These are phyloP conservation scores for Neonectria magnoliae DNA, from an alignment of 2,329 filamentous ascomycete genomes.

Conservation along the genomic window DNA sequence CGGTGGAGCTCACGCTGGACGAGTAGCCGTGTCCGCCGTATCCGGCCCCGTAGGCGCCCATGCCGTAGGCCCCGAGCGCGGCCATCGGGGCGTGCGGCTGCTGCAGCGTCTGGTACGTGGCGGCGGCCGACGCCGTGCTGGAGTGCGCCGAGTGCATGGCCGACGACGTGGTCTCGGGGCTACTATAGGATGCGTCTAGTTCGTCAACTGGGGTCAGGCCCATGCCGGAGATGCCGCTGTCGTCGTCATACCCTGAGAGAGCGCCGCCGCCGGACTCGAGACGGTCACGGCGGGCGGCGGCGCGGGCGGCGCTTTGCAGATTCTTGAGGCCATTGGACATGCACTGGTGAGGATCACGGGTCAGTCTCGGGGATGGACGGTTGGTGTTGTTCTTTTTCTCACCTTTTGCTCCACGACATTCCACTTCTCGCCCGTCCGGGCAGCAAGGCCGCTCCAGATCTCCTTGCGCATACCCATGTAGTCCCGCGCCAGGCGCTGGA, in stretches of 20 bases:
- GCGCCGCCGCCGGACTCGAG: conserved; percentile 55
- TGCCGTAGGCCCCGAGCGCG: conserved; percentile 37
- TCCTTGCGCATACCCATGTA: conserved; percentile 84
- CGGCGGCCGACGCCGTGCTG: conserved; percentile 47
- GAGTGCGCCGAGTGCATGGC: conserved; percentile 51
- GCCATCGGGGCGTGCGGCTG: conserved; percentile 35
- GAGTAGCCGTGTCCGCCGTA: conserved; percentile 58
- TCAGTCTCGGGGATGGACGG: conserved; percentile 7
- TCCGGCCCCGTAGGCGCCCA: conserved; percentile 34
- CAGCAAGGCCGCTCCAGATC: conserved; percentile 81
- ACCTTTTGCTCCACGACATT: conserved; percentile 73
- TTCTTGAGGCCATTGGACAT: conserved; percentile 88
- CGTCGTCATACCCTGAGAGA: conserved; percentile 68
- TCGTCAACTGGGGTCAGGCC: conserved; percentile 69
- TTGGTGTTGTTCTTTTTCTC: conserved; percentile 29
- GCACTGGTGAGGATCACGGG: conserved; percentile 62
- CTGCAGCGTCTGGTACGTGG: conserved; percentile 40
- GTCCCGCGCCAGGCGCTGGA: conserved; percentile 78
- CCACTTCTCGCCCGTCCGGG: conserved; percentile 85
- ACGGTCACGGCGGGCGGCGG: conserved; percentile 72
- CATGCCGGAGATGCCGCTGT: conserved; percentile 75
- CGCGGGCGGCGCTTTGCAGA: conserved; percentile 74
- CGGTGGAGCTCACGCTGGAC: conserved; percentile 63
- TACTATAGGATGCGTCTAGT: conserved; percentile 66
- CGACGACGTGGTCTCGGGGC: conserved; percentile 60